Evolutionary conservation across 2,329 filamentous ascomycete species (phyloP), one percentile per base, ranked within the genome.

Genomic region (Aureobasidium lini): DNA sequence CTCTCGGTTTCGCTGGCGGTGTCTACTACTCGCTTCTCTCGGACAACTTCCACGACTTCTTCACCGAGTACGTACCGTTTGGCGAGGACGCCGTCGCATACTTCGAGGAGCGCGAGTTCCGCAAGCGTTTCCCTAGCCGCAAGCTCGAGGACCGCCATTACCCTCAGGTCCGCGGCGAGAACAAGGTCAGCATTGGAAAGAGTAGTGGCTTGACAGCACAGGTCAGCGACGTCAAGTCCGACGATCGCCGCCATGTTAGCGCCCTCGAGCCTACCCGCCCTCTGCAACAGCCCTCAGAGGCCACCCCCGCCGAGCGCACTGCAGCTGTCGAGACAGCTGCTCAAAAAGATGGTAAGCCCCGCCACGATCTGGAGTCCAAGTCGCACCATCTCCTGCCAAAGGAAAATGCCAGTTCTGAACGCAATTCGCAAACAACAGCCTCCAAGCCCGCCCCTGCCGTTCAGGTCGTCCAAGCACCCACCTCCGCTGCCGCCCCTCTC

Each of bases 1-100:
- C 84, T 6, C 75, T 95, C 46, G 86, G 88, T 40, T 99, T 96
- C 68, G 89, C 83, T 59, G 91, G 91, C 64, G 91, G 93, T 66
- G 86, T 96, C 59, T 96, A 89, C 80, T 94, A 95, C 75, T 93
- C 94, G 59, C 85, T 95, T 64, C 82, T 94, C 74, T 95, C 88
- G 70, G 94, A 99, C 79, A 96, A 90, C 76, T 99, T 97, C 82
- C 93, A 99, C 76, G 94, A 99, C 75, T 94, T 96, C 79, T 99
- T 99, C 77, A 97, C 92, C 68, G 92, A 96, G 76, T 99, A 93
- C 73, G 77, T 99, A 16, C 94, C 94, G 23, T 96, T 89, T 66
- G 94, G 92, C 68, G 94, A 99, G 76, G 90, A 96, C 71, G 88
- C 88, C 16, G 93, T 99, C 47, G 84, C 95, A 29, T 97, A 95